Evolutionary conservation across 441 rosid species (phyloP).

Genomic region (Pelargonium myrrhifolium): DNA sequence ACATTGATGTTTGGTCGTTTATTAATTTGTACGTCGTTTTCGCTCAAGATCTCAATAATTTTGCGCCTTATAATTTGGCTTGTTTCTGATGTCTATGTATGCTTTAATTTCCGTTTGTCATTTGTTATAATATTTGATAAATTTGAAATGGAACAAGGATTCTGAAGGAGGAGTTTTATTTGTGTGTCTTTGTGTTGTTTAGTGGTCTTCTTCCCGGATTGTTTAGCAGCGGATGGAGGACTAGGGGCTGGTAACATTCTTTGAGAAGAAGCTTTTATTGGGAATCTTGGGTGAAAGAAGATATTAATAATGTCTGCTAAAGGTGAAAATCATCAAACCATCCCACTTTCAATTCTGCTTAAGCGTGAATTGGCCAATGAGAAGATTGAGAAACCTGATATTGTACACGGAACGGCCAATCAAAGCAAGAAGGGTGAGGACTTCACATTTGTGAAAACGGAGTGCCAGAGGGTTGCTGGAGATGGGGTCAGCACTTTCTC

Average conservation of each 20-base stretch:
- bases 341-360: conserved; percentile 74
- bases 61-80: conserved; percentile 2
- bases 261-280: background rate
- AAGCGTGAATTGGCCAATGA: conserved; percentile 86
- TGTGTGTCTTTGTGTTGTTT: no score
- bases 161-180: no score
- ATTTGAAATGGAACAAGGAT: no score
- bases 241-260: no score
- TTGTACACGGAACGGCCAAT: conserved; percentile 63
- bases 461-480: conserved; percentile 67
- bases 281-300: conserved; percentile 12
- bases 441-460: conserved; percentile 65
- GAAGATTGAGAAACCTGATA: conserved; percentile 69
- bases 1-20: background rate
- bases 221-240: no score
- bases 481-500: conserved; percentile 79
- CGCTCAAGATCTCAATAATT: conserved; percentile 26
- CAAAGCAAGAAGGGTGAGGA: conserved; percentile 99
- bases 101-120: background rate
- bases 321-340: conserved; percentile 64
- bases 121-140: no score
- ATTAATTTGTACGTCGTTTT: background rate
- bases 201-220: no score
- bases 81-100: background rate
- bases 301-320: conserved; percentile 30